These are phyloP conservation scores for Pyricularia sp. DNA, from an alignment of 2,329 filamentous ascomycete genomes.

Conservation along the genomic window DNA sequence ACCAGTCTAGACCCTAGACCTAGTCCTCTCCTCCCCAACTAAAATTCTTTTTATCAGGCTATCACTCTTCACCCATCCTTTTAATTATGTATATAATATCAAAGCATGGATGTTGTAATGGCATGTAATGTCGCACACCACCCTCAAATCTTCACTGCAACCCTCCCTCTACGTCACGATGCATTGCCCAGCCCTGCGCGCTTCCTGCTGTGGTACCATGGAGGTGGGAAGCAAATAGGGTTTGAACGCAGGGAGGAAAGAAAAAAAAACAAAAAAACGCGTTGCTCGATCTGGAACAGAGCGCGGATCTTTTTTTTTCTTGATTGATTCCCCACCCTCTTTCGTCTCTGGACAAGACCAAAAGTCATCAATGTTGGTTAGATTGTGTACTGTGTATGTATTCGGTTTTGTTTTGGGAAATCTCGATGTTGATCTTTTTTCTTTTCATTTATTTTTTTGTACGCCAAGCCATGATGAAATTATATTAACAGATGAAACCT, in stretches of 20 bases:
- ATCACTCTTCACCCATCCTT: too few relatives aligned
- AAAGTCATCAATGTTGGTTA: background rate
- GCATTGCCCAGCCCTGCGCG: background rate
- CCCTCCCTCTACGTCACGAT: background rate
- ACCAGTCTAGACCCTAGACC: background rate
- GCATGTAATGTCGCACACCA: background rate
- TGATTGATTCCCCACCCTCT: background rate
- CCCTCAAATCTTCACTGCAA: background rate
- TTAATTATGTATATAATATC: too few relatives aligned
- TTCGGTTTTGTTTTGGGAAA: background rate
- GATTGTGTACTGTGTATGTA: background rate
- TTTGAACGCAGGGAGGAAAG: background rate
- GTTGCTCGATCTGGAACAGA: background rate
- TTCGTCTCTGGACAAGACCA: background rate
- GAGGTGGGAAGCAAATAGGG: background rate
- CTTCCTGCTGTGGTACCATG: background rate
- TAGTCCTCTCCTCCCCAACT: background rate
- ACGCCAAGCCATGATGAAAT: background rate
- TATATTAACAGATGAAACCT: background rate
- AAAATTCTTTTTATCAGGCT: too few relatives aligned
- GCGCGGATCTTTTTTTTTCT: too few relatives aligned
- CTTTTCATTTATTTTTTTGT: background rate
- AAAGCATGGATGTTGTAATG: too few relatives aligned
- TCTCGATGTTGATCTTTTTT: background rate
- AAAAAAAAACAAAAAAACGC: background rate